Evolutionary conservation across 2,329 filamentous ascomycete genomes (phyloP), one percentile per base, ranked within the genome.

Genomic region (Cladosporium sp.): DNA sequence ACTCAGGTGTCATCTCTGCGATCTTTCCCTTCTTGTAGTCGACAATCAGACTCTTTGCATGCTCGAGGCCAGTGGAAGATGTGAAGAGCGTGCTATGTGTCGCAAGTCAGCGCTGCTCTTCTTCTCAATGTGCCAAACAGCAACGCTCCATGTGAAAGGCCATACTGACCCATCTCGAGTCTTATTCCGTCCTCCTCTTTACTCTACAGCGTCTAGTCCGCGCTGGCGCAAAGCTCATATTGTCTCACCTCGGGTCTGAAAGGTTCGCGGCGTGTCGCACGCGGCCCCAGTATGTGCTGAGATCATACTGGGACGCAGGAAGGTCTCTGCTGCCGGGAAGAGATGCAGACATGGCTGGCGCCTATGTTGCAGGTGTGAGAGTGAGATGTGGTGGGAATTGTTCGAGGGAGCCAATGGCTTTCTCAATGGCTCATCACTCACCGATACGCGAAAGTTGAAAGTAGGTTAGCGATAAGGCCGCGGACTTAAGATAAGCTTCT

Each of bases 201-300:
- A 22, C 17, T 54, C 39, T 3, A 20, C 25, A 11, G 22, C 30
- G 15, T 20, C 34, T 17, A n/a, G 36, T 22, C 20, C 36, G 22
- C 25, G 22, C 36, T 12, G 30, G 47, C 55, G 22, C 40, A 37
- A 17, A 40, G 25, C 40, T 54, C 36, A 19, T 55, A 25, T 52
- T 40, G 45, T 64, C 89, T 86, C 82, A 97, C 93, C 92, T 94
- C 66, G 94, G 94, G 80, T 99, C 94, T 72, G 92, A 89, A 69
- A 99, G 86, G 69, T 92, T 87, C 61, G 90, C 88, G 17, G 92
- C 87, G 79, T 99, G 93, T 77, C 84, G 85, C 70, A 97, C 94
- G 60, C 94, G 87, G 65, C 94, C 94, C 90, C 90, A 94, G 78
- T 99, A 99, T 49, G 92, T 97, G 72, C 77, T 85, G 70, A 99